Conservation (phyloP, 2,329 filamentous ascomycete genomes). For the Endoconidiophora polonica region DNA sequence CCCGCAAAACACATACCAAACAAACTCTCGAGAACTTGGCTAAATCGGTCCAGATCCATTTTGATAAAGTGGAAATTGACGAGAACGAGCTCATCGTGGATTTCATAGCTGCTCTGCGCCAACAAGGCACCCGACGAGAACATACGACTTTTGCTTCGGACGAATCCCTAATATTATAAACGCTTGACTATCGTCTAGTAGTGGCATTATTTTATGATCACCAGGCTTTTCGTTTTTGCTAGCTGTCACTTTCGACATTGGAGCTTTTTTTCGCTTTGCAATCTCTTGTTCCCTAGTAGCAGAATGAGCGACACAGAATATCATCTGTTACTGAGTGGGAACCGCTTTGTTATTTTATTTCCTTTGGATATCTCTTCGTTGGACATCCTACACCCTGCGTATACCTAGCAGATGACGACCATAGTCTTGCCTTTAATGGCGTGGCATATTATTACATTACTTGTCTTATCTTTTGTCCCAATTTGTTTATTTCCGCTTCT, state of each 20-base stretch:
- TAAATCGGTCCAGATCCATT: constrained; percentile 60
- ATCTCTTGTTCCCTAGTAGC: constrained; percentile 1
- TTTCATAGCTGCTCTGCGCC: constrained; percentile 51
- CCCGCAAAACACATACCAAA: not conserved
- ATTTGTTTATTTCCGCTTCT: not conserved
- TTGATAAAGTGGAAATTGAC: constrained; percentile 61
- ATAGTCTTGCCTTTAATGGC: not conserved
- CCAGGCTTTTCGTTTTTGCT: not conserved
- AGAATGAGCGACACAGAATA: constrained; percentile 8
- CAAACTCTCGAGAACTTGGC: constrained; percentile 53
- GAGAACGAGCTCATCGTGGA: constrained; percentile 75
- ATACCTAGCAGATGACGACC: not conserved
- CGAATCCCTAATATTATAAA: constrained; percentile 9
- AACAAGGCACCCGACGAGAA: constrained; percentile 13
- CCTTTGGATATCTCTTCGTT: not conserved
- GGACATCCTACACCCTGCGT: not conserved
- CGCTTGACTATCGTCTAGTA: not conserved
- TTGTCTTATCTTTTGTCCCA: constrained; percentile 5
- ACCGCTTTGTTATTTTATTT: not conserved
- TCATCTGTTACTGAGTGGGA: constrained; percentile 2
- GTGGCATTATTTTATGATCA: not conserved
- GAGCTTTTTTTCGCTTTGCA: no score
- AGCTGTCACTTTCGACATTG: no score
- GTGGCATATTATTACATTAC: not conserved
- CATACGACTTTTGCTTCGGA: constrained; percentile 4